A percentile compares a stretch with the other conserved stretches of the same genome.
Conservation (phyloP, 225 moss, liverwort and hornwort species). For the Thuidium tamariscinum region DNA sequence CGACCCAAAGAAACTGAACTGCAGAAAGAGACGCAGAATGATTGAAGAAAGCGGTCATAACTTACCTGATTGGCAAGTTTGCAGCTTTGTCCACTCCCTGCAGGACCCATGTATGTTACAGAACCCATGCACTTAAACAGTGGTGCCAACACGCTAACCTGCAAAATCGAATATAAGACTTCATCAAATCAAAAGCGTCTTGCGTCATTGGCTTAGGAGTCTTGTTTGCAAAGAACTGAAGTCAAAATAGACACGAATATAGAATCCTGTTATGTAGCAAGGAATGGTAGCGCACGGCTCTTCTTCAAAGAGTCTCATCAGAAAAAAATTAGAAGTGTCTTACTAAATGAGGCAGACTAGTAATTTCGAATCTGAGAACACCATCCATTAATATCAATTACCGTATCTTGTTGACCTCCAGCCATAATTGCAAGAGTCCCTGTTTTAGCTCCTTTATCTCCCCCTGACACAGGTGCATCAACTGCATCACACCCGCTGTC, state of each 20-base stretch:
- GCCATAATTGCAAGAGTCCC: slow-evolving; percentile 91
- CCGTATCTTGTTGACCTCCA: slow-evolving; percentile 60
- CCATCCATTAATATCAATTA: slow-evolving; percentile 11
- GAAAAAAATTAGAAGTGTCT: neutral
- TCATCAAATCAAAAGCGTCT: neutral
- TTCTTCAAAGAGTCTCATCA: neutral
- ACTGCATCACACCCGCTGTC: slow-evolving; percentile 82
- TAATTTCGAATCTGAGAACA: neutral
- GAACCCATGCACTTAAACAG: slow-evolving; percentile 81
- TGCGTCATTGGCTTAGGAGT: neutral
- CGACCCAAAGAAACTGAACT: neutral
- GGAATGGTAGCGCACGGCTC: neutral
- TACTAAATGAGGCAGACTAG: neutral
- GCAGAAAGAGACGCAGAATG: neutral
- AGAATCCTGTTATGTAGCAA: neutral
- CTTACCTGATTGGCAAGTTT: slow-evolving; percentile 88
- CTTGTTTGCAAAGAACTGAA: neutral
- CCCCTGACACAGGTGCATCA: slow-evolving; percentile 95
- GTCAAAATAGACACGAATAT: neutral
- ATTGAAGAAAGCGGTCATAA: neutral
- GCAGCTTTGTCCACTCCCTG: slow-evolving; percentile 92
- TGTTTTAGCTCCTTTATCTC: slow-evolving; percentile 95
- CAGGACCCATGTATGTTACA: slow-evolving; percentile 62
- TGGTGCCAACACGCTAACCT: slow-evolving; percentile 57
- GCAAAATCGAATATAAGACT: neutral